A percentile compares a stretch with the other conserved stretches of the same genome.
Conservation (phyloP, 2,329 filamentous ascomycete species). For the Claviceps sp. region DNA sequence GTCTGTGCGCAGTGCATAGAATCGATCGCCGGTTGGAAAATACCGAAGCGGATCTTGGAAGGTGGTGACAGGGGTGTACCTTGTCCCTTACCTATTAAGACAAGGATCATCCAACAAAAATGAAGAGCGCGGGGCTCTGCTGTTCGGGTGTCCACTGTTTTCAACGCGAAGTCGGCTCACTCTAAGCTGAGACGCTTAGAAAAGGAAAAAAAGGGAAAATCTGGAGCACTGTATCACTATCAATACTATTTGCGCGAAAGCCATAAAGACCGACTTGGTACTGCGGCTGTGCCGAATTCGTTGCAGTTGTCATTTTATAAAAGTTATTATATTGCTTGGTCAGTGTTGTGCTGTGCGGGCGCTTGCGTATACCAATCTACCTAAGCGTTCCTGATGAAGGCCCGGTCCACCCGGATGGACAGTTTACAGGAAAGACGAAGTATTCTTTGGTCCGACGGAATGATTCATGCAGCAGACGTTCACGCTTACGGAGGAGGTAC, state of each 20-base stretch:
- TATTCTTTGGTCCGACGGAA: too few relatives aligned
- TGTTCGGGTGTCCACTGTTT: neutral
- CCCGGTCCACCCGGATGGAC: neutral
- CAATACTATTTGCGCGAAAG: conserved; percentile 2
- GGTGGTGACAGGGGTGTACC: neutral
- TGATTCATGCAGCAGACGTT: too few relatives aligned
- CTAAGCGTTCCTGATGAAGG: neutral
- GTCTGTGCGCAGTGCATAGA: neutral
- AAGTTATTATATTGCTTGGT: conserved; percentile 6
- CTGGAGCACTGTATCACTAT: neutral
- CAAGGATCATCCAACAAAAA: neutral
- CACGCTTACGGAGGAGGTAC: too few relatives aligned
- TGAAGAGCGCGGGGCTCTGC: neutral
- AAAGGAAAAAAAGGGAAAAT: neutral
- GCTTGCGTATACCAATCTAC: neutral
- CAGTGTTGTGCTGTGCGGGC: conserved; percentile 1
- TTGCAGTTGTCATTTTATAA: conserved; percentile 4
- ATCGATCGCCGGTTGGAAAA: neutral
- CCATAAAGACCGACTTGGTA: neutral
- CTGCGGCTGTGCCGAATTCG: conserved; percentile 3
- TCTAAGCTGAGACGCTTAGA: conserved; percentile 2
- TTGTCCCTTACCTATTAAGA: neutral
- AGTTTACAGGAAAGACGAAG: neutral
- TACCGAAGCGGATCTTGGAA: neutral
- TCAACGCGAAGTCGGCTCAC: neutral